These are phyloP conservation scores for Neonectria ditissima DNA, from an alignment of 2,329 filamentous ascomycete species.

Conservation along the genomic window DNA sequence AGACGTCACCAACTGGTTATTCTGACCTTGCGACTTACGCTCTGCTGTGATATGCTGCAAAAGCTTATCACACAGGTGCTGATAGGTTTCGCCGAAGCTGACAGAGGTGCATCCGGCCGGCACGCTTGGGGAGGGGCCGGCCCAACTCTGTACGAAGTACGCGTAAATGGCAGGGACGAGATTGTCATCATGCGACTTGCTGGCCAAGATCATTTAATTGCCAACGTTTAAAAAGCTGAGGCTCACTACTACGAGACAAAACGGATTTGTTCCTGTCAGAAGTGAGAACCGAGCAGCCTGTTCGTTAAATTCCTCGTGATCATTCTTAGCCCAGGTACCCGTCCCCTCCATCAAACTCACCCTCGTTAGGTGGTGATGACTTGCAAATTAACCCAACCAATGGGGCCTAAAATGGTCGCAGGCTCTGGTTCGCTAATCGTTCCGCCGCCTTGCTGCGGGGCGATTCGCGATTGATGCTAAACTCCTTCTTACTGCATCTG, in stretches of 20 bases:
- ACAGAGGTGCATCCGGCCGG: neutral
- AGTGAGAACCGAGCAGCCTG: neutral
- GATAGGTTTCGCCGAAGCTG: neutral
- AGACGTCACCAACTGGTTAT: slow-evolving; percentile 45
- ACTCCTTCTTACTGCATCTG: slow-evolving; percentile 8
- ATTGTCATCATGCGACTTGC: neutral
- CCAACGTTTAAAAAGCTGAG: neutral
- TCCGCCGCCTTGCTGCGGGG: slow-evolving; percentile 20
- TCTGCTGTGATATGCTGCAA: slow-evolving; percentile 21
- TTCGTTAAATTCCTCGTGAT: neutral
- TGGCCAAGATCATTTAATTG: neutral
- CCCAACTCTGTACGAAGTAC: neutral
- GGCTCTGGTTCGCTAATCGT: slow-evolving; percentile 26
- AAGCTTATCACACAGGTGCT: neutral
- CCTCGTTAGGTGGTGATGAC: neutral
- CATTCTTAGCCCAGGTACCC: neutral
- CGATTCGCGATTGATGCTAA: slow-evolving; percentile 22
- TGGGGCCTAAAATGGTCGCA: neutral
- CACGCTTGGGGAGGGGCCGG: neutral
- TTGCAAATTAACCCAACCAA: neutral
- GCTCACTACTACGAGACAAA: neutral
- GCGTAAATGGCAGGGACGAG: neutral
- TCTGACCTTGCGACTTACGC: slow-evolving; percentile 27
- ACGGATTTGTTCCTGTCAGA: neutral
- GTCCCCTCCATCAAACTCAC: neutral